Base-by-base conservation (phyloP, 192 early-diverging fungal species). In the Thamnidium elegans region DNA sequence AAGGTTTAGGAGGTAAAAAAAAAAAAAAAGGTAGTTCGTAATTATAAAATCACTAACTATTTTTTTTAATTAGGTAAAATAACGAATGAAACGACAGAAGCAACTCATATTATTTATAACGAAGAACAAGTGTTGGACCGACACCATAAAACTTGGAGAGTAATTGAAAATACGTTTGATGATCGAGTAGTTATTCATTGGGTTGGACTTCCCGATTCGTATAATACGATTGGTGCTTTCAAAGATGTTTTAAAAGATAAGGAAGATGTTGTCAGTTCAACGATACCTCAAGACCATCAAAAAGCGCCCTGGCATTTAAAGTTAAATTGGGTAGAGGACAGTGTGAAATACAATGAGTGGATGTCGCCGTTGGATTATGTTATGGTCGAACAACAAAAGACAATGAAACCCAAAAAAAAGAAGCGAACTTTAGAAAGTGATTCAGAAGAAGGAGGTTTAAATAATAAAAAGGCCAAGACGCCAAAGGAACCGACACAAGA, bases 281-380 rank as follows among this genome's bases (percentile, higher is more conserved):
- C 75, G 56, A 65, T 70, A 21, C 58, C 74, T 20, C 83, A 78
- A 9, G 73, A 83, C 44, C 53, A 50, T 4, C 85, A 85, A 0
- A 4, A 46, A 31, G 48, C 39, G 20, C 79, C 87, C 0, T 88
- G 86, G 85, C 78, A 78, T 43, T 79, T 93, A 6, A 83, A 81
- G 39, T 64, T 59, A 3, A 78, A 84, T 43, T 94, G 90, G 90
- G 62, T 94, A 26, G 72, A 78, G 3, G 90, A 91, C 65, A 92
- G 90, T 73, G 54, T 73, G 21, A 71, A 69, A 31, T 89, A 83
- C 65, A 85, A 87, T 70, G 89, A 91, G 62, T 91, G 90, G 90
- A 83, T 87, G 78, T 89, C 87, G 56, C 89, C 89, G 55, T 84
- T 86, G 67, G 92, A 94, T 72, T 93, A 91, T 50, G 20, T 45